Evolutionary conservation across 2,329 filamentous ascomycete species (phyloP).

Genomic region (Neodidymelliopsis sp.): DNA sequence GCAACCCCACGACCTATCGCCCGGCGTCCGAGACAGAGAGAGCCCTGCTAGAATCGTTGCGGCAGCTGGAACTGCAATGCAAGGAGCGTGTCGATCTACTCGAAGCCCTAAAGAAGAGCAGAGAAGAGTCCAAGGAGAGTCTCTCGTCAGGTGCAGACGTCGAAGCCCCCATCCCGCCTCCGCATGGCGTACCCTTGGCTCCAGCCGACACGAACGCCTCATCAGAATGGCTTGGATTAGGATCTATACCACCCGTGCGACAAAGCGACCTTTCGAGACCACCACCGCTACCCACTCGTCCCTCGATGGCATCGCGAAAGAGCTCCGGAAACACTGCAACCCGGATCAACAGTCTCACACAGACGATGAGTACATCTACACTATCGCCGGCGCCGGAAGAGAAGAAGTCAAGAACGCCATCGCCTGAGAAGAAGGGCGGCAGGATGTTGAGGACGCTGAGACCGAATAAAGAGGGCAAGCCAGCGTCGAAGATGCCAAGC

Average conservation of each 20-base stretch:
- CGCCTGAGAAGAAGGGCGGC: conserved; percentile 66
- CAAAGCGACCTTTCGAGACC: conserved; percentile 85
- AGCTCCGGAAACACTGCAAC: conserved; percentile 49
- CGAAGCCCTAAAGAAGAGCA: conserved; percentile 76
- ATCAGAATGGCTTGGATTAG: conserved; percentile 73
- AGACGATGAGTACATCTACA: conserved; percentile 32
- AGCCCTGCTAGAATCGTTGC: conserved; percentile 80
- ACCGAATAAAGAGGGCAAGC: conserved; percentile 54
- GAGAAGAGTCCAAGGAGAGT: conserved; percentile 59
- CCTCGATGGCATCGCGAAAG: conserved; percentile 57
- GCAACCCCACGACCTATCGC: conserved; percentile 71
- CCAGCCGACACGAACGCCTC: conserved; percentile 22
- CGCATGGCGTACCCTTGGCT: conserved; percentile 22
- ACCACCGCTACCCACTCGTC: conserved; percentile 64
- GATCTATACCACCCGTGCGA: conserved; percentile 80
- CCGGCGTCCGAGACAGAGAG: conserved; percentile 84
- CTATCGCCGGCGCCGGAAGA: conserved; percentile 49
- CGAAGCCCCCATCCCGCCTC: conserved; percentile 35
- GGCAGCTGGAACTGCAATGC: conserved; percentile 86
- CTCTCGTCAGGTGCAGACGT: conserved; percentile 25
- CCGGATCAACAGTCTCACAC: conserved; percentile 32
- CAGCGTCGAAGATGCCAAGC: conserved; percentile 56
- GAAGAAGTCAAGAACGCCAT: conserved; percentile 63
- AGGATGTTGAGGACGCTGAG: conserved; percentile 65
- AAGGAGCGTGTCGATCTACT: conserved; percentile 91